Evolutionary conservation across 1,139 yeast genomes (phyloP), one percentile per base, ranked within the genome.

Genomic region (Saccharomyces hybrid): DNA sequence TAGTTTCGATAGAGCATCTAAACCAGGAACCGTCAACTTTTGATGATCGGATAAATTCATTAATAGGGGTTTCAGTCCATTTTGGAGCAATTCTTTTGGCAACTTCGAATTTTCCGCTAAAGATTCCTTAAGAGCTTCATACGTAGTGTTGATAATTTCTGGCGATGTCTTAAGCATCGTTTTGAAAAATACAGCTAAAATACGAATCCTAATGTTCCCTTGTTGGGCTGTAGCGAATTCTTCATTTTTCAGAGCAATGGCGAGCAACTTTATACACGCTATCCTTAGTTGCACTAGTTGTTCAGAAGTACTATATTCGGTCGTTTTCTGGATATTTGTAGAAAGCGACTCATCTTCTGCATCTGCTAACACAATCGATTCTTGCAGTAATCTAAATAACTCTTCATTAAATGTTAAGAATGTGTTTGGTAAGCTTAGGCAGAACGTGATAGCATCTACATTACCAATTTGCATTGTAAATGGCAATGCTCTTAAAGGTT

Each of bases 391-490:
- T 56, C 99, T 76, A 57, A 86, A 86, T 57, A 95, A 73, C 65
- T 93, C 98, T 54, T 91, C 98, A 61, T 88, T 88, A 67, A 89
- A 91, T 8, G 86, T 85, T 61, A 93, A 74, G 62, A 93, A 90
- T 0, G 96, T 81, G 57, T 87, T 82, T 7, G 88, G 93, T 51
- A 93, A 76, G 1, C 85, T 83, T 57, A 95, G 74, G 65, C 98
- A 93, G 69, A 85, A 95, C 0, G 96, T 84, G 13, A 95, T 88
- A 1, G 98, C 99, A 71, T 93, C 99, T 57, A 95, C 90, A 69
- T 93, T 91, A 34, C 99, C 99, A 55, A 95, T 93, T 72, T 95
- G 99, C 96, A 91, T 93, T 2, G 97, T 95, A 73, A 95, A 93
- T 0, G 99, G 99, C 58, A 95, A 76, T 0, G 99, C 99, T 58